Base-by-base conservation (phyloP, 2,329 filamentous ascomycete species). In the Colletotrichum navitas region DNA sequence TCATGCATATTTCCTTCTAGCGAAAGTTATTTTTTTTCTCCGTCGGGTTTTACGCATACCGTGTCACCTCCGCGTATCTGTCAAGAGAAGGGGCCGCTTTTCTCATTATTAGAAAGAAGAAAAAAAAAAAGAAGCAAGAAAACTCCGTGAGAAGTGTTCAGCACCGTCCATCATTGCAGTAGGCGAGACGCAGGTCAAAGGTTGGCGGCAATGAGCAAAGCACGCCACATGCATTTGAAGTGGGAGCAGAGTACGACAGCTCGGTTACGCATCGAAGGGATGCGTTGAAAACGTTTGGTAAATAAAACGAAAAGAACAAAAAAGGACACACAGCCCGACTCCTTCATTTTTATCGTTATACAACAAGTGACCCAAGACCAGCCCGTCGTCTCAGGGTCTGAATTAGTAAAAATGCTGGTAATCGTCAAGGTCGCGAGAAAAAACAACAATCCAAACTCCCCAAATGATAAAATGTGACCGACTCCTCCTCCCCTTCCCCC, bases 381-480 rank as follows among this genome's bases (percentile, higher is more conserved):
- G 24, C 21, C 52, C 32, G 34, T 29, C 5, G 54, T 26, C 24
- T 43, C 32, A 29, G 29, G 18, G 21, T 49, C 58, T 4, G 18
- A 24, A 18, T 34, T 18, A 32, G 32, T 29, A 62, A 21, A 45
- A 45, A 36, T 56, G 39, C 29, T 39, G 24, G 41, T 26, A 56
- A 41, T 63, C 45, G 34, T 52, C 47, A 41, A n/a, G 16, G 34
- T 36, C 29, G 43, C 45, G 12, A 45, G 61, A 16, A 45, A n/a
- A 56, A 36, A 36, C 10, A 52, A 32, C n/a, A 68, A 47, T 58
- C 41, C 60, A 45, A 69, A 66, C 66, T 69, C 61, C 61, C 59
- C 61, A 29, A 24, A 12, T 21, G 16, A 47, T 54, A 18, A 36
- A 47, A 47, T 29, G 24, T 24, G 24, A 47, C 47, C 43, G 7